Conservation (phyloP, 495 filamentous ascomycete species). For the Lasiosphaeria hispida region DNA sequence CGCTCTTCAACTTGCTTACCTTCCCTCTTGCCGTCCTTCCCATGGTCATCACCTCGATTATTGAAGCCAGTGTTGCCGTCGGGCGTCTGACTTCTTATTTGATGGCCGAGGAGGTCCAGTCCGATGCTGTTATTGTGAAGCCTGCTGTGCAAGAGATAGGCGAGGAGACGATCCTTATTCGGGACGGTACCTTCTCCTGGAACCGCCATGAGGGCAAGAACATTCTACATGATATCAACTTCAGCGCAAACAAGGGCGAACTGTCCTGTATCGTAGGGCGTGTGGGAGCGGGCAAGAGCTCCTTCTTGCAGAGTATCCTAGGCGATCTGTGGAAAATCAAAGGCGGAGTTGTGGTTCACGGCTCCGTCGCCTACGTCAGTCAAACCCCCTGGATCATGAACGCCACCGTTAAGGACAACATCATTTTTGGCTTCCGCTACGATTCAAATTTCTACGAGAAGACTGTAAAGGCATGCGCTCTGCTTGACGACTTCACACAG, state of each 20-base stretch:
- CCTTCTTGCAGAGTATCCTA: constrained; percentile 78
- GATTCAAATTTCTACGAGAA: constrained; percentile 93
- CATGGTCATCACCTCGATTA: constrained; percentile 95
- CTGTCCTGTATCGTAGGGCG: constrained; percentile 92
- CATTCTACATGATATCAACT: constrained; percentile 67
- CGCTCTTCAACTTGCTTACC: constrained; percentile 87
- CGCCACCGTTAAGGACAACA: constrained; percentile 92
- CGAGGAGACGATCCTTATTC: constrained; percentile 80
- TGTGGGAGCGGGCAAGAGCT: constrained; percentile 93
- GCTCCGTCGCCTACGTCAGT: constrained; percentile 82
- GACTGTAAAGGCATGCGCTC: constrained; percentile 89
- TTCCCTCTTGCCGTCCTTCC: constrained; percentile 94
- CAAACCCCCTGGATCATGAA: constrained; percentile 98
- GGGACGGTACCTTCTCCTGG: constrained; percentile 92
- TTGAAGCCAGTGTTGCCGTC: constrained; percentile 93
- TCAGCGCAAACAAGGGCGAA: constrained; percentile 85
- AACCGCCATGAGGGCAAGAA: constrained; percentile 66
- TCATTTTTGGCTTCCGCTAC: constrained; percentile 93
- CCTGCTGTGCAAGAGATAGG: constrained; percentile 66
- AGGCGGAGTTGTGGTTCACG: constrained; percentile 79
- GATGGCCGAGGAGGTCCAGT: constrained; percentile 83
- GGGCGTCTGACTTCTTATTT: constrained; percentile 83
- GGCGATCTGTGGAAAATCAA: constrained; percentile 89
- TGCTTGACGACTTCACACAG: constrained; percentile 85
- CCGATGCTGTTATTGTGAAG: constrained; percentile 71